Conservation (phyloP, 805 yeast genomes). For the Saturnispora dispora region DNA sequence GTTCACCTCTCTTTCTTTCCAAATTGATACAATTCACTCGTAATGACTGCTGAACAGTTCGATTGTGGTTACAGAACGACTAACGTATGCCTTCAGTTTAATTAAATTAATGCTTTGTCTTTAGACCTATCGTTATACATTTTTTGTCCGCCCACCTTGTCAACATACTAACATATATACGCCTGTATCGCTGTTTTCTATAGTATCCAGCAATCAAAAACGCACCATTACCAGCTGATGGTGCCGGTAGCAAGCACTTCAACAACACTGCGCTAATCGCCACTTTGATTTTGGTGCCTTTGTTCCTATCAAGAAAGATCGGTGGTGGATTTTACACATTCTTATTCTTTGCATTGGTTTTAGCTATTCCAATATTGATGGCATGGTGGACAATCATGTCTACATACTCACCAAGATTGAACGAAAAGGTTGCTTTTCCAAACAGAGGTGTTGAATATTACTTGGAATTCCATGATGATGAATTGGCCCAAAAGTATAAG, state of each 20-base stretch:
- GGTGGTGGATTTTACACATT: slow-evolving; percentile 66
- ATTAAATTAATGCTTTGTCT: not conserved
- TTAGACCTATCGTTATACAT: not conserved
- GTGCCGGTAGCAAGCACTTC: slow-evolving; percentile 75
- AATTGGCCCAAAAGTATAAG: slow-evolving; percentile 54
- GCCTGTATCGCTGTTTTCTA: not conserved
- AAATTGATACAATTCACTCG: not conserved
- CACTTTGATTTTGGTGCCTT: slow-evolving; percentile 50
- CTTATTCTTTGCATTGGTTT: slow-evolving; percentile 46
- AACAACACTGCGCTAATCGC: slow-evolving; percentile 47
- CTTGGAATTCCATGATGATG: slow-evolving; percentile 71
- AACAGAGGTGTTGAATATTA: slow-evolving; percentile 70
- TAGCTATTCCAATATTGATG: slow-evolving; percentile 63
- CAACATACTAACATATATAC: slow-evolving; percentile 1
- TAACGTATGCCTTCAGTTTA: slow-evolving; percentile 25
- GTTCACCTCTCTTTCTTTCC: not conserved
- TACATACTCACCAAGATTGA: slow-evolving; percentile 70
- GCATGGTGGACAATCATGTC: slow-evolving; percentile 77
- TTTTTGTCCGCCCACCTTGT: not conserved
- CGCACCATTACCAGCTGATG: slow-evolving; percentile 87
- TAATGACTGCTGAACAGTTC: slow-evolving; percentile 11
- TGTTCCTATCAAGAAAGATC: slow-evolving; percentile 49
- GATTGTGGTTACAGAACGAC: slow-evolving; percentile 47
- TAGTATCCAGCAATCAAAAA: slow-evolving; percentile 67
- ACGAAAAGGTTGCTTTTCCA: slow-evolving; percentile 69